These are phyloP conservation scores for Luvunga scandens DNA, from an alignment of 345 rosid species.

Conservation along the genomic window DNA sequence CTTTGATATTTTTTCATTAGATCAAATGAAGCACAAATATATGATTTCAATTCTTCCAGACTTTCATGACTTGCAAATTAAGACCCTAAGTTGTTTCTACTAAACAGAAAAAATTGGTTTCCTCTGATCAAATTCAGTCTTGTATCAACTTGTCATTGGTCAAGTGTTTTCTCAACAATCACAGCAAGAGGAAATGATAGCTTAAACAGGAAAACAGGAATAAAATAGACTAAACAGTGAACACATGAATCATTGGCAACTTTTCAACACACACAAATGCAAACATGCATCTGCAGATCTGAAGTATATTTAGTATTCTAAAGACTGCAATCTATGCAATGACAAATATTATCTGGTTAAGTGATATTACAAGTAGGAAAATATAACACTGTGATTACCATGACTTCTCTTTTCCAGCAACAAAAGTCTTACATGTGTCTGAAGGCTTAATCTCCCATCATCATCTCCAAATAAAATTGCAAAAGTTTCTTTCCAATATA, in stretches of 20 bases:
- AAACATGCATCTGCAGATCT: background rate
- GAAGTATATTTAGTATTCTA: background rate
- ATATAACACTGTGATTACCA: background rate
- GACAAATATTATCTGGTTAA: background rate
- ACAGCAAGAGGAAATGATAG: background rate
- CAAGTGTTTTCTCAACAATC: background rate
- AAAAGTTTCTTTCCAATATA: background rate
- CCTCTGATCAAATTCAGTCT: background rate
- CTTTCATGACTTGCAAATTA: too few species aligned
- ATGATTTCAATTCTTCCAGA: background rate
- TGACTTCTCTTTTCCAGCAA: background rate
- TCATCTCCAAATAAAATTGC: background rate
- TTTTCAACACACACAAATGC: background rate
- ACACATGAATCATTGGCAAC: background rate
- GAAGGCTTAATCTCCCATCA: background rate
- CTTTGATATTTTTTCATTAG: background rate
- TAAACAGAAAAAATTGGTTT: background rate
- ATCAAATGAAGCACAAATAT: background rate
- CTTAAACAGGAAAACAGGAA: background rate
- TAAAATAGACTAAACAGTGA: background rate
- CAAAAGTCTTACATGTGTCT: background rate
- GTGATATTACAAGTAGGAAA: background rate
- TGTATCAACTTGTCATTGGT: background rate
- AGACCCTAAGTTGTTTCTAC: background rate
- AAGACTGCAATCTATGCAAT: background rate